Base-by-base conservation (phyloP, 1,284 basidiomycete genomes). In the Malassezia furfur region DNA sequence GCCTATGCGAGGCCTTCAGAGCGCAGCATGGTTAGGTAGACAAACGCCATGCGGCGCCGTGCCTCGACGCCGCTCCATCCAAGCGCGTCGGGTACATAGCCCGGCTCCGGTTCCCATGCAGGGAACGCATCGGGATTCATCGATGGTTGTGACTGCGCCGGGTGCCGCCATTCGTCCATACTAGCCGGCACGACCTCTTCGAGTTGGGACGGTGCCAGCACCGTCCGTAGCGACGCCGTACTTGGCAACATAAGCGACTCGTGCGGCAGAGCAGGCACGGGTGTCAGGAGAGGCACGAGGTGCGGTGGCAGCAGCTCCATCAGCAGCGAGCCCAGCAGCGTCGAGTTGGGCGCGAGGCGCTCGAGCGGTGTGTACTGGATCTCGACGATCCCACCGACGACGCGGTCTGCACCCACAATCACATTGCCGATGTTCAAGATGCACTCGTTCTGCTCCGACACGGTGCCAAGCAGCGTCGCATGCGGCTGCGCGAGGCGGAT, bases 1-100 rank as follows among this genome's bases (percentile, higher is more conserved):
- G 21, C 25, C 40, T 48, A 57, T 22, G 55, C 49, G 10, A 57
- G 41, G 36, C 55, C 55, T 15, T 52, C 50, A 34, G 55, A 46
- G 14, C 55, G 55, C 10, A 57, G 55, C 45, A 57, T 34, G 39
- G 31, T 12, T 4, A 57, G 47, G 41, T 57, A 41, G 2, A 57
- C 55, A 28, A 48, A 57, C 19, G 50, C 50, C 55, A 57, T 57
- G 10, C 55, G 45, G n/a, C 55, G 43, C 11, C 50, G 55, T 31
- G 31, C 22, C 36, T 57, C 55, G 12, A 52, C 12, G 9, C 50
- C 43, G 5, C 44, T 38, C 55, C 55, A 57, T 3, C 55, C 55
- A 8, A 52, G 12, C 4, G 35, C 14, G 17, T 57, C 55, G 2
- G 19, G 28, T 8, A 21, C 21, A n/a, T 40, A 30, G 22, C 12